phyloP scores from a whole-genome alignment of 345 rosid genomes.

The Brassica rapa region DNA sequence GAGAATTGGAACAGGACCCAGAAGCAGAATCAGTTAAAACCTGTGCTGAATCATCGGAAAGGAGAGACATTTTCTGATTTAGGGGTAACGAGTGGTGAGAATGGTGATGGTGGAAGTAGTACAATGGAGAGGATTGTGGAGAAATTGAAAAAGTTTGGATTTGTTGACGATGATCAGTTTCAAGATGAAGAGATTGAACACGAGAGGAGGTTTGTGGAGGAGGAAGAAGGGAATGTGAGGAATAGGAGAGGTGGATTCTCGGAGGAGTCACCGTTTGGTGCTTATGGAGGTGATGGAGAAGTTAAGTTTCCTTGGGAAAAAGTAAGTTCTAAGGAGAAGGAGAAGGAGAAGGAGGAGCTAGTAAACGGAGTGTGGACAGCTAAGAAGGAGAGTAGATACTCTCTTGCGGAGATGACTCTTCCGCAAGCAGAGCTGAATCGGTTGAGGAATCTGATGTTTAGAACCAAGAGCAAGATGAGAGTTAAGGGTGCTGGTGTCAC shows the following conservation, averaged over 20 bases:
- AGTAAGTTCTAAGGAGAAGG: constrained; percentile 41
- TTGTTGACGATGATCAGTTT: constrained; percentile 51
- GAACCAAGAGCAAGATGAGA: constrained; percentile 60
- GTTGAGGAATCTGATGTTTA: constrained; percentile 72
- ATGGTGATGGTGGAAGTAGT: constrained; percentile 38
- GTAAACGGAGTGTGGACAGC: constrained; percentile 52
- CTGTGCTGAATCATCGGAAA: constrained; percentile 50
- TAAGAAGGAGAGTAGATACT: constrained; percentile 58
- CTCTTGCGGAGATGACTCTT: constrained; percentile 73
- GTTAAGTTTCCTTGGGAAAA: constrained; percentile 91
- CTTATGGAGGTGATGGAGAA: constrained; percentile 50
- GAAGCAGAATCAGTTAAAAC: constrained; percentile 44
- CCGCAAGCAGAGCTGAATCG: constrained; percentile 74
- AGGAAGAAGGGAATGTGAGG: constrained; percentile 61
- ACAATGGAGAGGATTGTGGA: constrained; percentile 87
- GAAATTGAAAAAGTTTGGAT: constrained; percentile 73
- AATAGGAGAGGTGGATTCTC: constrained; percentile 63
- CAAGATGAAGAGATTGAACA: constrained; percentile 30
- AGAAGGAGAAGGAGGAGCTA: constrained; percentile 42
- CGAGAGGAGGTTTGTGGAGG: constrained; percentile 63
- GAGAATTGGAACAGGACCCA: constrained; percentile 54
- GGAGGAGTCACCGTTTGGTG: constrained; percentile 51
- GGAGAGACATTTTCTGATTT: constrained; percentile 38
- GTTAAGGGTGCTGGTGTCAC: constrained; percentile 71
- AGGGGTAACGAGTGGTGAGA: constrained; percentile 39